phyloP scores from a whole-genome alignment of 75 land plant species.

The Pinus albicaulis region DNA sequence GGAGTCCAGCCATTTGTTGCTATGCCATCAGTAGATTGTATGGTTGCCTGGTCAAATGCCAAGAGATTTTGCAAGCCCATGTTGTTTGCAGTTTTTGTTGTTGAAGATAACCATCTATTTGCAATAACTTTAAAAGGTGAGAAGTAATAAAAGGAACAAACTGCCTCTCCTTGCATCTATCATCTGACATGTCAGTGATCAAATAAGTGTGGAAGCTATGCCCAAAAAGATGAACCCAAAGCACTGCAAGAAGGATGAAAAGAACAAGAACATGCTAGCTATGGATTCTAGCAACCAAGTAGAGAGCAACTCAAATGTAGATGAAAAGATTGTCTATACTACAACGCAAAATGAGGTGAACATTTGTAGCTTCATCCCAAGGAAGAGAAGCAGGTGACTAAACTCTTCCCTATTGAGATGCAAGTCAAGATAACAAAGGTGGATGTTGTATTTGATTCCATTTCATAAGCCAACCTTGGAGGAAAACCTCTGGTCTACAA shows the following conservation, averaged over 20 bases:
- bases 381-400: too few species aligned
- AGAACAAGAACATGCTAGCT: neutral
- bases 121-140: constrained; percentile 9
- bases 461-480: too few species aligned
- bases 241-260: neutral
- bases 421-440: too few species aligned
- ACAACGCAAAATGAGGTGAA: too few species aligned
- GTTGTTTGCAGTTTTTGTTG: constrained; percentile 11
- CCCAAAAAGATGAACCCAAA: too few species aligned
- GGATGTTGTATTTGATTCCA: too few species aligned
- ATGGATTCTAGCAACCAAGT: neutral
- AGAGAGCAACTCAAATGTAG: too few species aligned
- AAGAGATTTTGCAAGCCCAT: constrained; percentile 62
- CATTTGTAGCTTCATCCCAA: too few species aligned
- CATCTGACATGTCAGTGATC: neutral
- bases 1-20: constrained; percentile 77
- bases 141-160: constrained; percentile 42
- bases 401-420: too few species aligned
- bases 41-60: constrained; percentile 72
- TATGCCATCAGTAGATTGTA: constrained; percentile 68
- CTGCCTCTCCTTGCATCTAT: constrained; percentile 26
- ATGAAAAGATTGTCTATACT: too few species aligned
- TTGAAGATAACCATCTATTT: neutral
- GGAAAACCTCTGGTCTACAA: too few species aligned
- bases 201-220: neutral